Base-by-base conservation (phyloP, 2,329 filamentous ascomycete species). In the Sclerotinia spermophila region DNA sequence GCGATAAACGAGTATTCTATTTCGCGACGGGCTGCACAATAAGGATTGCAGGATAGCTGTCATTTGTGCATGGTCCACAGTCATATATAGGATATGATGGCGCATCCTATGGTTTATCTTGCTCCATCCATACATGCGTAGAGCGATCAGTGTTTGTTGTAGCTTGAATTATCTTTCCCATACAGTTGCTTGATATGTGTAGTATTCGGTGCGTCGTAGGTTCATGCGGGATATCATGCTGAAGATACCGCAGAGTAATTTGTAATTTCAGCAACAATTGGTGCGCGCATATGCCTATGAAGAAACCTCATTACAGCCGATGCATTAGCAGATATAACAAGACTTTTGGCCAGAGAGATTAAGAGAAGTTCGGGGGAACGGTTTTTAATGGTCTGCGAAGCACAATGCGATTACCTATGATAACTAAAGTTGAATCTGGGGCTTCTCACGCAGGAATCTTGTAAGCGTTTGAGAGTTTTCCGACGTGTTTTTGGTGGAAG, bases 311-410 rank as follows among this genome's bases (percentile, higher is more conserved):
- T 59, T 2, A n/a, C 0, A 40, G 27, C n/a, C 15, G 58, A 2
- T 40, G 0, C 15, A n/a, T 60, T 27, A n/a, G 7, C 17, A 8
- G 8, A 42, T 19, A 4, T 3, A 38, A 60, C n/a, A 27, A 59
- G 8, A 19, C 0, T 7, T 0, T 5, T 42, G 13, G 17, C 15
- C 1, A 11, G 27, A 8, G 6, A 27, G 8, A 2, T 19, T 19
- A 1, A 4, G 15, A 42, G 3, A 60, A 8, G 3, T 3, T 13
- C 17, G n/a, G 6, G 17, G n/a, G 15, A 38, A 21, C 27, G 27
- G 38, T 42, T 60, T 58, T 17, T 3, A 11, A 11, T 24, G 3
- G 24, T 17, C 13, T 40, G 27, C 3, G 35, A 15, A 40, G n/a
- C 11, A 17, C n/a, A 27, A 7, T 27, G 48, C 7, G n/a, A 51